Evolutionary conservation across 2,329 filamentous ascomycete species (phyloP).

Genomic region (Cytospora chrysosperma): DNA sequence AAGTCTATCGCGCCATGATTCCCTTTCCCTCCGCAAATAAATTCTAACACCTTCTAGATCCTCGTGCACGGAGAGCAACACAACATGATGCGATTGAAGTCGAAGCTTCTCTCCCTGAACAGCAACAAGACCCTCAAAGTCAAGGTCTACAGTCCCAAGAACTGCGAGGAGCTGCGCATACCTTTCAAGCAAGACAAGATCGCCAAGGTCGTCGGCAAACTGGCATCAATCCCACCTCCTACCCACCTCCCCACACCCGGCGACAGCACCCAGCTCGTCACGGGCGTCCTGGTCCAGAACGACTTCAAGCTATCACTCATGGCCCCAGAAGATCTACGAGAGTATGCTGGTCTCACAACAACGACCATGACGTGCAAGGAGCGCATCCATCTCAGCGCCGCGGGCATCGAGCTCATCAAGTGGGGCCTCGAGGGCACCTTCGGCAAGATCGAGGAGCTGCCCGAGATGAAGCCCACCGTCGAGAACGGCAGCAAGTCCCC

Average conservation of each 20-base stretch:
- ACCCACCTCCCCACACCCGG: constrained; percentile 34
- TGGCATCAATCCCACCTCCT: constrained; percentile 78
- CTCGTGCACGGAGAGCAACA: constrained; percentile 96
- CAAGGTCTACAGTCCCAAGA: constrained; percentile 90
- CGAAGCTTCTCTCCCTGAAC: constrained; percentile 90
- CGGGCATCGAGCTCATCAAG: constrained; percentile 84
- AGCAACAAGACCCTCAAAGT: constrained; percentile 75
- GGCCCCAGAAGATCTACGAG: constrained; percentile 91
- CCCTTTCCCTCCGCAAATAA: neutral
- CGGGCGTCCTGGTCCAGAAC: constrained; percentile 92
- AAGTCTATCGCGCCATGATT: constrained; percentile 38
- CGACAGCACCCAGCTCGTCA: constrained; percentile 59
- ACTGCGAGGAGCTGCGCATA: constrained; percentile 92
- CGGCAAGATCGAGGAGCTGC: constrained; percentile 73
- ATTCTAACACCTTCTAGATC: constrained; percentile 56
- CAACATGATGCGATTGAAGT: constrained; percentile 97
- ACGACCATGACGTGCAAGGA: constrained; percentile 94
- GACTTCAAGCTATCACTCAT: constrained; percentile 97
- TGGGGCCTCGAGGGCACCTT: constrained; percentile 97
- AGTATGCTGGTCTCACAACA: constrained; percentile 95
- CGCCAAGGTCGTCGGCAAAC: constrained; percentile 91
- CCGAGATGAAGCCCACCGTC: constrained; percentile 43
- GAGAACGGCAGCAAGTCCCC: constrained; percentile 32
- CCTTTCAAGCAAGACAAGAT: constrained; percentile 95
- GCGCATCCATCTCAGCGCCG: constrained; percentile 81